Percentiles rank a stretch among this genome's conserved stretches.
Conservation (phyloP, 2,329 filamentous ascomycete genomes). For the Ophiocordyceps camponoti-rufipedis region DNA sequence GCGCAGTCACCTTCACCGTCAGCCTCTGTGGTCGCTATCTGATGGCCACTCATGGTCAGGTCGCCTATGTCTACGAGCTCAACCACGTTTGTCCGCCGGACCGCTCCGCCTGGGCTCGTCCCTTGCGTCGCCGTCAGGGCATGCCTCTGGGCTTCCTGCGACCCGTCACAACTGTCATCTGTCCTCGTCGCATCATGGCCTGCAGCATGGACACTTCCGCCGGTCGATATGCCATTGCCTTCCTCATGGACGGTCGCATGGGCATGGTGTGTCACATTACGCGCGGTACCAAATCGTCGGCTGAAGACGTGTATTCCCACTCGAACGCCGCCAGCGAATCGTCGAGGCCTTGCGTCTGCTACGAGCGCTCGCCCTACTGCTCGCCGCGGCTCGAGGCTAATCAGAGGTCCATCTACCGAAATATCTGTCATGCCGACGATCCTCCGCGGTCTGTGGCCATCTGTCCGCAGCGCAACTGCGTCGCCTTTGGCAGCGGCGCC, state of each 20-base stretch:
- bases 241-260: constrained; percentile 39
- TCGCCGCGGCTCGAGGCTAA: constrained; percentile 14
- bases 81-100: constrained; percentile 15
- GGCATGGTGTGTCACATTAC: constrained; percentile 41
- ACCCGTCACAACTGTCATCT: constrained; percentile 33
- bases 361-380: constrained; percentile 5
- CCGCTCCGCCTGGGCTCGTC: constrained; percentile 8
- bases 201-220: constrained; percentile 45
- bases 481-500: constrained; percentile 44
- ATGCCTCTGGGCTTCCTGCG: constrained; percentile 12
- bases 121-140: constrained; percentile 8
- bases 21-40: constrained; percentile 41
- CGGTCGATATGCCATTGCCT: constrained; percentile 34
- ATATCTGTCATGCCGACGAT: constrained; percentile 41
- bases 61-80: constrained; percentile 36
- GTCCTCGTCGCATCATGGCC: constrained; percentile 35
- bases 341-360: constrained; percentile 8
- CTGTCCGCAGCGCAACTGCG: constrained; percentile 43
- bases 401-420: constrained; percentile 16
- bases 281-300: constrained; percentile 4
- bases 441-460: constrained; percentile 47
- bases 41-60: constrained; percentile 31
- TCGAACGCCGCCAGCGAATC: constrained; percentile 1
- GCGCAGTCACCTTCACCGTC: constrained; percentile 23
- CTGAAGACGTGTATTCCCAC: neutral